Percentiles rank a stretch among this genome's conserved stretches.
phyloP scores from a whole-genome alignment of 345 rosid genomes.

The Punica granatum region DNA sequence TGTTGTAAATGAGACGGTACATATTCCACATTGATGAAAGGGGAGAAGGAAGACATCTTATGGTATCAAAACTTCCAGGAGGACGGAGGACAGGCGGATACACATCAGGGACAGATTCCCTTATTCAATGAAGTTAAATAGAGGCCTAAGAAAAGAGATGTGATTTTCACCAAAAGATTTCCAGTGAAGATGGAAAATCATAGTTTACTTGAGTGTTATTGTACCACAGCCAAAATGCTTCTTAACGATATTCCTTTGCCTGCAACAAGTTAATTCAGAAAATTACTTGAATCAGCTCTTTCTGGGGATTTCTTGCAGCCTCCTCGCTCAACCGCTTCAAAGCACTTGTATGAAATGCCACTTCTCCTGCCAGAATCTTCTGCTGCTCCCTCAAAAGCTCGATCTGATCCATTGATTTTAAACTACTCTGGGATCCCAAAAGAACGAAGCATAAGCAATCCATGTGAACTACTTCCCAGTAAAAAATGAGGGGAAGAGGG shows the following conservation, averaged over 20 bases:
- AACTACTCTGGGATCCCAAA: conserved; percentile 40
- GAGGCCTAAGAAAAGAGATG: neutral
- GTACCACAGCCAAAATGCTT: neutral
- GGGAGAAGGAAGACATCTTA: neutral
- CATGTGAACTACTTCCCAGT: neutral
- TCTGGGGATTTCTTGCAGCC: conserved; percentile 60
- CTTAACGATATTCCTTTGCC: neutral
- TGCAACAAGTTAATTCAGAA: conserved; percentile 1
- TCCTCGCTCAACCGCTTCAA: conserved; percentile 77
- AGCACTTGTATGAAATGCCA: conserved; percentile 78
- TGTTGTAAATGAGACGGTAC: neutral
- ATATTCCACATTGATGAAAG: neutral
- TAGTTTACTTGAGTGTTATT: neutral
- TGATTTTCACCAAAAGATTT: neutral
- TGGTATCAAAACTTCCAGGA: neutral
- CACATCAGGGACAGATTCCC: neutral
- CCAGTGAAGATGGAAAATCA: neutral
- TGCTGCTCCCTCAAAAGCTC: conserved; percentile 92
- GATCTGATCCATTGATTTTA: conserved; percentile 68
- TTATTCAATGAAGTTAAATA: neutral
- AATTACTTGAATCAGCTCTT: conserved; percentile 57
- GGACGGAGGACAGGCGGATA: neutral
- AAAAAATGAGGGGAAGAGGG: neutral
- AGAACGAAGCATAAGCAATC: neutral
- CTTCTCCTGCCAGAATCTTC: conserved; percentile 83